Evolutionary conservation across 257 asterid species (phyloP), one percentile per base, ranked within the genome.

Genomic region (Gardenia jasminoides): DNA sequence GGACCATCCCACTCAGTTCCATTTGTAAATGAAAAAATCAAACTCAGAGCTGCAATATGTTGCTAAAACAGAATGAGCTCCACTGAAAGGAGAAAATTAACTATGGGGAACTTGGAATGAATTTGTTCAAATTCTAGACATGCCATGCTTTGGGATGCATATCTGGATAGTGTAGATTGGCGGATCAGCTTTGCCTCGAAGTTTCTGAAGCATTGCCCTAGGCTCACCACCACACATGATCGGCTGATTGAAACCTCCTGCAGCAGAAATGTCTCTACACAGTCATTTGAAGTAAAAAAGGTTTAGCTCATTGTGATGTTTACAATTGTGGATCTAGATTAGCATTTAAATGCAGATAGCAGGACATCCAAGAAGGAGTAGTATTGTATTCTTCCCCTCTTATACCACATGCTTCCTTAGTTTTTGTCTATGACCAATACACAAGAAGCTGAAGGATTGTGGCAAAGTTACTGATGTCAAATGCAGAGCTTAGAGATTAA

Each of bases 201-300:
- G 78, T 84, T 83, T 94, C 82, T 76, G 82, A 50, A 91, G 93
- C 98, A 92, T 94, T 24, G 87, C 94, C 86, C 98, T 84, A 26
- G 98, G 97, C 86, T 94, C 97, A 48, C 94, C 92, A 59, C 97
- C 97, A 78, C 98, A 94, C 98, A 92, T 94, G 76, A 94, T 94
- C 1, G 97, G 98, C 87, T 94, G 98, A 78, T 94, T 94, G 85
- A 94, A 94, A 56, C 98, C 98, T 69, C 97, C 97, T 94, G 85
- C 82, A 78, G 54, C 33, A 39, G 26, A 56, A 4, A 65, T 0
- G 22, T 22, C 67, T 80, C 77, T 24, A 50, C 20, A 56, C 43
- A 36, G 58, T 67, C 56, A 67, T 26, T 47, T 7, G 16, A 26
- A 62, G 28, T 26, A 46, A 26, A 5, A 26, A 5, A 15, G 39